Conservation (phyloP, 2,329 filamentous ascomycete species). For the Emergomyces orientalis region DNA sequence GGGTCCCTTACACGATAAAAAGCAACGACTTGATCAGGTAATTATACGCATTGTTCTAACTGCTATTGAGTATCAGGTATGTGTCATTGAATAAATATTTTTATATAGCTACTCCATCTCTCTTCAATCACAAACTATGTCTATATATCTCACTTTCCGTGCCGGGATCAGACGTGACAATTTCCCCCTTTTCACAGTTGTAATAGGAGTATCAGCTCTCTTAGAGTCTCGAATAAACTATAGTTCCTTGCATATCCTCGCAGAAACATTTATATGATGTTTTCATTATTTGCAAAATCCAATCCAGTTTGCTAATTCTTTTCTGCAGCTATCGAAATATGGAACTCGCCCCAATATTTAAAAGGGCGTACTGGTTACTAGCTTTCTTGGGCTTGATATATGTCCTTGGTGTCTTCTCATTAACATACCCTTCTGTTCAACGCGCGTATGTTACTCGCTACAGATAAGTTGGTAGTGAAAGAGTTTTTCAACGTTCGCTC, state of each 20-base stretch:
- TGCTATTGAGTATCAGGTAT: neutral
- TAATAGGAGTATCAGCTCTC: neutral
- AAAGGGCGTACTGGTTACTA: conserved; percentile 48
- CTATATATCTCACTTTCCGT: neutral
- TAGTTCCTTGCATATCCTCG: neutral
- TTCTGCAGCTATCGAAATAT: conserved; percentile 15
- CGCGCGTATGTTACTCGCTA: conserved; percentile 54
- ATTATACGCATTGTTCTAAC: neutral
- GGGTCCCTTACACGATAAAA: neutral
- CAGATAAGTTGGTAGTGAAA: neutral
- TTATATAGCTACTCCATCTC: neutral
- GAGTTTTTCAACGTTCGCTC: neutral
- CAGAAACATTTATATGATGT: neutral
- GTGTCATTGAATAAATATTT: neutral
- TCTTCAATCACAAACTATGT: neutral
- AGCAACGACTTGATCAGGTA: neutral
- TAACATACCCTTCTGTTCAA: conserved; percentile 64
- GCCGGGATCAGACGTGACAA: neutral
- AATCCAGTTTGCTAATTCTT: neutral
- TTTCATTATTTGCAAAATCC: neutral
- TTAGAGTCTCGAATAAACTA: neutral
- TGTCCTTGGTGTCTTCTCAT: conserved; percentile 52
- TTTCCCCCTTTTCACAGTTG: neutral
- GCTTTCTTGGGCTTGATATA: conserved; percentile 56
- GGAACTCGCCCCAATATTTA: conserved; percentile 39